A percentile compares a stretch with the other conserved stretches of the same genome.
Evolutionary conservation across 2,329 filamentous ascomycete species (phyloP).

Genomic region (Didymella pomorum): DNA sequence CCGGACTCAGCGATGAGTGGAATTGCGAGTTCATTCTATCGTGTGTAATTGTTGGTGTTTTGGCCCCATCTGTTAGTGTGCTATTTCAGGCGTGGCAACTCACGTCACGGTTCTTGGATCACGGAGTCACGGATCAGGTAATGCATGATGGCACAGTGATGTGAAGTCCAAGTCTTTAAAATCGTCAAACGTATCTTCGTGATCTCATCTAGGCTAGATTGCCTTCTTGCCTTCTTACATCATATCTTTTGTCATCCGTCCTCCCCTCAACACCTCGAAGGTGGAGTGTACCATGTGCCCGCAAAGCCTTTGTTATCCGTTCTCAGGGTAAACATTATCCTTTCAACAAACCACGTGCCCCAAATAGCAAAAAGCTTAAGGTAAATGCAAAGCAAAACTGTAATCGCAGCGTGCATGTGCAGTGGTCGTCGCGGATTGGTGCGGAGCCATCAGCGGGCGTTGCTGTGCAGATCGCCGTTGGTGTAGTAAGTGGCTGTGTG

Average conservation of each 20-base stretch:
- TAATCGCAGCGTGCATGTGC: conserved; percentile 20
- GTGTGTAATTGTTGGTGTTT: conserved; percentile 3
- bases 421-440: conserved; percentile 24
- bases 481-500: conserved; percentile 12
- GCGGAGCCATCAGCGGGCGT: conserved; percentile 35
- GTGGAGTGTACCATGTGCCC: conserved; percentile 29
- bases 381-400: conserved; percentile 31
- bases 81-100: conserved; percentile 21
- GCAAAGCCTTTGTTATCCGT: conserved; percentile 22
- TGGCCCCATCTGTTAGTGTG: neutral
- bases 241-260: conserved; percentile 12
- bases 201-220: neutral
- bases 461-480: conserved; percentile 23
- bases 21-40: neutral
- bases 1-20: neutral
- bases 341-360: conserved; percentile 11
- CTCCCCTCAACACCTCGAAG: conserved; percentile 35
- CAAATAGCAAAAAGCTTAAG: conserved; percentile 39
- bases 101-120: conserved; percentile 19
- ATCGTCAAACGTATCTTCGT: conserved; percentile 14
- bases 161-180: conserved; percentile 19
- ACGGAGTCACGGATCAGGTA: conserved; percentile 1
- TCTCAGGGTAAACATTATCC: conserved; percentile 22
- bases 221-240: conserved; percentile 21
- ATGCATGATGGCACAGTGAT: conserved; percentile 27